Evolutionary conservation across 495 filamentous ascomycete species (phyloP).

Genomic region (Neurospora sp.): DNA sequence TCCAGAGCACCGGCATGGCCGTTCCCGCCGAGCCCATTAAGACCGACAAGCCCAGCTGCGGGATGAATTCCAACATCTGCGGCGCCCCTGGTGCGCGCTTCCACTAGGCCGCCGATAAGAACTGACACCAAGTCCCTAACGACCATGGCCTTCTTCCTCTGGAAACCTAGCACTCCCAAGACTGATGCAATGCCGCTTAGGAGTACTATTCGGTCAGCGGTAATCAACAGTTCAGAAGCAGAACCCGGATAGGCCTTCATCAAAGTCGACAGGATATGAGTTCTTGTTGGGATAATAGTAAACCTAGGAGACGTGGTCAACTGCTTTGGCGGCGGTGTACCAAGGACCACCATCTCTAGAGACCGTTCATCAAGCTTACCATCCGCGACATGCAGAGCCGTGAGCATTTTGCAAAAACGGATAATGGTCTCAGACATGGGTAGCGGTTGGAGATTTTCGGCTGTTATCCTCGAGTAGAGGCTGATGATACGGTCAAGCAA

Average conservation of each 20-base stretch:
- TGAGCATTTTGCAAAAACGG: constrained; percentile 63
- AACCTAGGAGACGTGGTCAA: constrained; percentile 35
- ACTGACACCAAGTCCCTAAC: constrained; percentile 74
- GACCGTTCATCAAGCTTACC: constrained; percentile 59
- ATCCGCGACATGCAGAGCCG: constrained; percentile 56
- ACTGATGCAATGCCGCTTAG: constrained; percentile 81
- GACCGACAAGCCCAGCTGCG: constrained; percentile 65
- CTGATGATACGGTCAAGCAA: constrained; percentile 74
- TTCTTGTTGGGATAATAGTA: constrained; percentile 43
- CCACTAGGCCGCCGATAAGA: constrained; percentile 75
- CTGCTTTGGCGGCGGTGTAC: constrained; percentile 20
- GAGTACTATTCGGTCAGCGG: constrained; percentile 62
- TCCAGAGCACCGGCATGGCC: constrained; percentile 51
- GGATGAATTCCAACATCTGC: constrained; percentile 94
- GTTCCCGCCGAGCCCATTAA: constrained; percentile 36
- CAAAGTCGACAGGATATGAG: constrained; percentile 58
- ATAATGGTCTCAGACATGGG: constrained; percentile 76
- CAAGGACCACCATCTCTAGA: constrained; percentile 53
- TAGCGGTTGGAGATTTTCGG: constrained; percentile 71
- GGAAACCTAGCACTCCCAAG: constrained; percentile 61
- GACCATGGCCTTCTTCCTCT: constrained; percentile 80
- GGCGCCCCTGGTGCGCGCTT: constrained; percentile 83
- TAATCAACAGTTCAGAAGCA: constrained; percentile 49
- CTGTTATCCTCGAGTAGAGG: constrained; percentile 70
- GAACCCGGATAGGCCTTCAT: constrained; percentile 63